Conservation (phyloP, 768 basidiomycete genomes). For the Epithele typhae region DNA sequence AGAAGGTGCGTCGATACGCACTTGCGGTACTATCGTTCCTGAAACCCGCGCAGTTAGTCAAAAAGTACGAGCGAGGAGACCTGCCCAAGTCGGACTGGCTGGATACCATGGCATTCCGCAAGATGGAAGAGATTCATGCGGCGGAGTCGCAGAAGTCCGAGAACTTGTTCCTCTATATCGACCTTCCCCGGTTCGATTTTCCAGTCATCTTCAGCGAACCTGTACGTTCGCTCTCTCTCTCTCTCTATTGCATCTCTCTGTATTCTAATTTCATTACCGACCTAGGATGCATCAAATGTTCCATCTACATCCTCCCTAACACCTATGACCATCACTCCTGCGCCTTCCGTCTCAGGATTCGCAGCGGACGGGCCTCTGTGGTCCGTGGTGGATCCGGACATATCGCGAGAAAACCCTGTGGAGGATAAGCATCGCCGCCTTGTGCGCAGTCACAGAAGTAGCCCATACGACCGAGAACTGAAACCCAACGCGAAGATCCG, state of each 20-base stretch:
- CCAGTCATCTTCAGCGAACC: constrained; percentile 94
- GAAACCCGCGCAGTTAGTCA: constrained; percentile 56
- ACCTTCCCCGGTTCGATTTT: constrained; percentile 94
- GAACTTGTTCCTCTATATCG: constrained; percentile 93
- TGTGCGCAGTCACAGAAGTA: constrained; percentile 91
- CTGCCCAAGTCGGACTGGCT: constrained; percentile 94
- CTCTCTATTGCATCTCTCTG: neutral
- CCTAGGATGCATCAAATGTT: constrained; percentile 36
- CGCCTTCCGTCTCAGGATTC: constrained; percentile 45
- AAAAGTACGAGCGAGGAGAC: constrained; percentile 95
- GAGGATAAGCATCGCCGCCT: constrained; percentile 95
- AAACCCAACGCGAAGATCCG: constrained; percentile 96
- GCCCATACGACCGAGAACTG: constrained; percentile 90
- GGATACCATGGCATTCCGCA: constrained; percentile 87
- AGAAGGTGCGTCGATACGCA: constrained; percentile 57
- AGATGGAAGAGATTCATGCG: constrained; percentile 92
- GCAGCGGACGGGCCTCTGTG: constrained; percentile 71
- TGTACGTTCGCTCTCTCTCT: constrained; percentile 40
- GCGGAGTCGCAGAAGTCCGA: constrained; percentile 89
- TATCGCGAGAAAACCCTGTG: constrained; percentile 89
- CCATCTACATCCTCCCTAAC: constrained; percentile 36
- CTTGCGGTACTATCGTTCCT: neutral
- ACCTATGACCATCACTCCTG: constrained; percentile 35
- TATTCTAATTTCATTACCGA: neutral
- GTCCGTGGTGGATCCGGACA: constrained; percentile 88